A percentile compares a stretch with the other conserved stretches of the same genome.
Conservation (phyloP, 2,329 filamentous ascomycete species). For the Colletotrichum chlorophyti region DNA sequence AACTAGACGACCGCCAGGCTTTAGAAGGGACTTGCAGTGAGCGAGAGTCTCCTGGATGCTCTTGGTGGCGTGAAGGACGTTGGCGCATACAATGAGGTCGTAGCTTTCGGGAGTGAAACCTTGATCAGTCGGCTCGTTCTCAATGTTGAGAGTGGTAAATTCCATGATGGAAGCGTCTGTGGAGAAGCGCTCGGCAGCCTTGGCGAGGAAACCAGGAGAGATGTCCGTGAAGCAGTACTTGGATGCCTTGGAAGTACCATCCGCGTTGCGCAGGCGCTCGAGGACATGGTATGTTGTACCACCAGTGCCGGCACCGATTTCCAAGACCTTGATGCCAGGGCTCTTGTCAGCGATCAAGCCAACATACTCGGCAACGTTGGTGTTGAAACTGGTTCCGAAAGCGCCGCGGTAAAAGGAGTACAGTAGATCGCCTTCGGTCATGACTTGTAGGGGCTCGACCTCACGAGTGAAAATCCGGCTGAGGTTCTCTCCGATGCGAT, state of each 20-base stretch:
- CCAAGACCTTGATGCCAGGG: constrained; percentile 25
- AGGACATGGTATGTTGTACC: constrained; percentile 20
- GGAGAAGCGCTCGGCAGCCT: constrained; percentile 39
- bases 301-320: constrained; percentile 20
- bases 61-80: constrained; percentile 39
- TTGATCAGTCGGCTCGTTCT: constrained; percentile 38
- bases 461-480: constrained; percentile 39
- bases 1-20: constrained; percentile 37
- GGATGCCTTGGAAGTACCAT: constrained; percentile 15
- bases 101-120: constrained; percentile 41
- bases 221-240: constrained; percentile 54
- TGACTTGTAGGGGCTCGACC: constrained; percentile 42
- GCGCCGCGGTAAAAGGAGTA: constrained; percentile 39
- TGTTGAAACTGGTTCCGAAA: constrained; percentile 22
- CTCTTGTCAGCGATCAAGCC: constrained; percentile 33
- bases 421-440: constrained; percentile 43
- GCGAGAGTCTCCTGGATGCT: constrained; percentile 33
- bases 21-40: constrained; percentile 33
- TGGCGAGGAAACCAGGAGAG: constrained; percentile 48
- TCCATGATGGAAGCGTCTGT: constrained; percentile 31
- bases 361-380: constrained; percentile 21
- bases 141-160: constrained; percentile 39
- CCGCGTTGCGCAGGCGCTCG: constrained; percentile 20
- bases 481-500: constrained; percentile 32
- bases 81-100: constrained; percentile 44